A percentile compares a stretch with the other conserved stretches of the same genome.
Evolutionary conservation across 78 protist species (phyloP).

Genomic region (Dictyostelium citrinum): DNA sequence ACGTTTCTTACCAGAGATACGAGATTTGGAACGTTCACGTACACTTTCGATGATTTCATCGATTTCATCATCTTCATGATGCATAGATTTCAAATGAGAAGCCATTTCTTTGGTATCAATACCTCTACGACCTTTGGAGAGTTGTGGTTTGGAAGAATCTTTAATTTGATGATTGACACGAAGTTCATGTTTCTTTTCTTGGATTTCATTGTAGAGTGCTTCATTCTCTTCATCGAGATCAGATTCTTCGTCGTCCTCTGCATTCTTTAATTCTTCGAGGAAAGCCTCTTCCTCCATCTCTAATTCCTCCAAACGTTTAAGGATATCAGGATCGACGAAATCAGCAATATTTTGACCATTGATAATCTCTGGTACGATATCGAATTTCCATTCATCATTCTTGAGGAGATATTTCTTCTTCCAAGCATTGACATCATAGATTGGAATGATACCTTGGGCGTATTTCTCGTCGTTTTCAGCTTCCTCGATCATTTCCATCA

Average conservation of each 20-base stretch:
- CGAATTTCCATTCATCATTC: slow-evolving; percentile 93
- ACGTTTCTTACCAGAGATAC: slow-evolving; percentile 34
- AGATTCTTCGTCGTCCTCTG: slow-evolving; percentile 10
- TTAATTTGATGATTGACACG: neutral
- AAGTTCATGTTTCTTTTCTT: slow-evolving; percentile 8
- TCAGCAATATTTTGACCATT: slow-evolving; percentile 98
- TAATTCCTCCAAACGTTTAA: slow-evolving; percentile 84
- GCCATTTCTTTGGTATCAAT: neutral
- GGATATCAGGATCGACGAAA: slow-evolving; percentile 97
- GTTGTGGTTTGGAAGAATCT: slow-evolving; percentile 19
- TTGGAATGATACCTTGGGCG: slow-evolving; percentile 51
- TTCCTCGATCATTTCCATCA: slow-evolving; percentile 27
- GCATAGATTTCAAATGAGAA: neutral
- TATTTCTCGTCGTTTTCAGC: slow-evolving; percentile 20
- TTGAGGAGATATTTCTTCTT: slow-evolving; percentile 66
- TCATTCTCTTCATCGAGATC: slow-evolving; percentile 18
- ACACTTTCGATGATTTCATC: slow-evolving; percentile 17
- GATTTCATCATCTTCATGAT: slow-evolving; percentile 33
- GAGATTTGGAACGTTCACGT: neutral
- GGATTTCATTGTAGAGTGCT: neutral
- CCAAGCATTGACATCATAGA: slow-evolving; percentile 52
- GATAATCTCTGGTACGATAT: slow-evolving; percentile 98
- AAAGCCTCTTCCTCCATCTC: slow-evolving; percentile 91
- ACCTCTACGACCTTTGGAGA: neutral
- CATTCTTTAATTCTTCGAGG: slow-evolving; percentile 29